These are phyloP conservation scores for Flaveria brownii DNA, from an alignment of 129 eudicot genomes.

Conservation along the genomic window DNA sequence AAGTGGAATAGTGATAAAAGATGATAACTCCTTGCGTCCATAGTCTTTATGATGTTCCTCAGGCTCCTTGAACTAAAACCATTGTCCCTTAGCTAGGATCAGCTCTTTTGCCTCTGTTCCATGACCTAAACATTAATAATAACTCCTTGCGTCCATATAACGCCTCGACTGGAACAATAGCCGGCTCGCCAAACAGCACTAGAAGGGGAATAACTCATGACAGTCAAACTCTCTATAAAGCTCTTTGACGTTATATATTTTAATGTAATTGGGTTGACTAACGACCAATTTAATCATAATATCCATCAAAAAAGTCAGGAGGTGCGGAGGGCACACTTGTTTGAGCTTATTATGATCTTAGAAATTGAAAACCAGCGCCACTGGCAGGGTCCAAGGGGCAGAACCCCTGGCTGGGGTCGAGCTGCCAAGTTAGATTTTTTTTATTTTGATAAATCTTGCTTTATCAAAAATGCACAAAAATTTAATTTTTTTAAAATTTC, in stretches of 20 bases:
- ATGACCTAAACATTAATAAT: conserved; percentile 4
- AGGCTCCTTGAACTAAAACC: conserved; percentile 79
- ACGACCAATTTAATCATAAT: too few relatives aligned
- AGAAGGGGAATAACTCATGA: conserved; percentile 86
- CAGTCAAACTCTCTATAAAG: conserved; percentile 93
- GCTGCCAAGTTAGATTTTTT: too few relatives aligned
- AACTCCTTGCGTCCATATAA: conserved; percentile 73
- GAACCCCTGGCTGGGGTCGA: too few relatives aligned
- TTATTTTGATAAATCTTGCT: too few relatives aligned
- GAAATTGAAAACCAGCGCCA: too few relatives aligned
- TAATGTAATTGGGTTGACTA: too few relatives aligned
- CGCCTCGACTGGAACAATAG: conserved; percentile 94
- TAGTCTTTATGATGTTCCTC: conserved; percentile 50
- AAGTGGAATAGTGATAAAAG: conserved; percentile 86
- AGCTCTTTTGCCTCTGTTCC: conserved; percentile 3
- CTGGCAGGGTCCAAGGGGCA: too few relatives aligned
- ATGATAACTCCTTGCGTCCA: conserved; percentile 67
- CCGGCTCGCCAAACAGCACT: conserved; percentile 99
- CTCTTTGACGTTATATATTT: conserved; percentile 44
- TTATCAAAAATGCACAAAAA: too few relatives aligned
- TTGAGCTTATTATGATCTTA: too few relatives aligned
- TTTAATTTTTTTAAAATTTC: too few relatives aligned
- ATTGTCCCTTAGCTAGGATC: conserved; percentile 15
- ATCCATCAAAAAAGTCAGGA: too few relatives aligned
- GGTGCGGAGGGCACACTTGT: too few relatives aligned